Conservation (phyloP, 2,329 filamentous ascomycete genomes). For the Penicillium sp. region DNA sequence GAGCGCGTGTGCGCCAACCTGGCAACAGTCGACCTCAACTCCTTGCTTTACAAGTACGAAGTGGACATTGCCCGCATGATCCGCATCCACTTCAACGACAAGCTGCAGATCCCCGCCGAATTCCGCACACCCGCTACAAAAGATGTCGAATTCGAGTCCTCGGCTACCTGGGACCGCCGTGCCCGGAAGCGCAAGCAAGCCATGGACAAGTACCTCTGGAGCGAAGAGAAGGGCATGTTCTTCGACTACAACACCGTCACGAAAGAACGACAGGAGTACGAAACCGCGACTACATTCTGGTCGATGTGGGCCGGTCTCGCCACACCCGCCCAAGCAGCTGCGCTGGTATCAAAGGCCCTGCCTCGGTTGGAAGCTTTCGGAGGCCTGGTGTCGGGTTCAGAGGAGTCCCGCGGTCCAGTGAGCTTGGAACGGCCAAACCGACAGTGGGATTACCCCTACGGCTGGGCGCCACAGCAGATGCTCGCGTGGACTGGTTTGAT, state of each 20-base stretch:
- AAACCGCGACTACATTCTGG: slow-evolving; percentile 94
- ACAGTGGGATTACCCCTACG: slow-evolving; percentile 98
- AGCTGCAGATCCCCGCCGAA: slow-evolving; percentile 74
- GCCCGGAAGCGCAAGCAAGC: slow-evolving; percentile 78
- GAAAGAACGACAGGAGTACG: slow-evolving; percentile 77
- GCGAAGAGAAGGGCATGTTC: slow-evolving; percentile 88
- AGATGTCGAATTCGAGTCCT: slow-evolving; percentile 72
- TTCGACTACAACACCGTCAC: slow-evolving; percentile 93
- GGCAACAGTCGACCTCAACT: slow-evolving; percentile 92
- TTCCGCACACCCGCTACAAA: slow-evolving; percentile 69
- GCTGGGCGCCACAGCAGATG: slow-evolving; percentile 98
- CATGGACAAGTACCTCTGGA: slow-evolving; percentile 94
- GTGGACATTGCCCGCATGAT: slow-evolving; percentile 87
- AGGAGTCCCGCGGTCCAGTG: slow-evolving; percentile 78
- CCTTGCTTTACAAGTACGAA: slow-evolving; percentile 94
- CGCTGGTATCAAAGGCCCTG: slow-evolving; percentile 75
- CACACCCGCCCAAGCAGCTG: slow-evolving; percentile 79
- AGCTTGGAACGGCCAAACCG: slow-evolving; percentile 83
- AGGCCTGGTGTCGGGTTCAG: slow-evolving; percentile 83
- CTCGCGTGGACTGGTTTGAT: slow-evolving; percentile 91
- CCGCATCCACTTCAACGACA: slow-evolving; percentile 78
- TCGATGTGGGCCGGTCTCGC: slow-evolving; percentile 92
- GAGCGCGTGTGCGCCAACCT: slow-evolving; percentile 84
- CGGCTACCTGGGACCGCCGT: slow-evolving; percentile 84
- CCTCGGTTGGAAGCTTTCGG: slow-evolving; percentile 86